Evolutionary conservation across 805 yeast species (phyloP), one percentile per base, ranked within the genome.

Genomic region (Wickerhamomyces rabaulensis): DNA sequence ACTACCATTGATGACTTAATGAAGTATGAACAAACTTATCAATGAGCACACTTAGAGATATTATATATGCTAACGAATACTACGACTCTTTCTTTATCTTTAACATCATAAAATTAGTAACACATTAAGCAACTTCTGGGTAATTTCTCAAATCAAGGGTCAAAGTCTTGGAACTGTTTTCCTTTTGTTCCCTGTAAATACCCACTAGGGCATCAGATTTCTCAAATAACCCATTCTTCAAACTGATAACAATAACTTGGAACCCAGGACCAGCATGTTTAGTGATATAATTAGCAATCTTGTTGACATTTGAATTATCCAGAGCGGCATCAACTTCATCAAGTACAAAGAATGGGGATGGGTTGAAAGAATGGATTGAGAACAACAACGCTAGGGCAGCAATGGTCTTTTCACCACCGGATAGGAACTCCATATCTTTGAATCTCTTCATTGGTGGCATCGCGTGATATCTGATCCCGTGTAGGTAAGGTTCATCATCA

Each of bases 251-350:
- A 63, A 94, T 89, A 57, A 92, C 89, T 61, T 94, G 99, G 63
- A 88, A 80, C 39, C 79, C 75, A 2, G 89, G 85, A 22, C 88
- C 84, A 2, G 92, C 82, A 55, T 85, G 82, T 50, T 76, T 78
- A 43, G 75, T 75, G 50, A 94, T 88, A 61, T 91, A 94, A 49
- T 80, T 81, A n/a, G 97, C 97, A 48, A 94, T 82, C 58, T 80
- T 80, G 45, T 79, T 79, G 21, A 94, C 97, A 59, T 94, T 94
- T 21, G 88, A 80, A 49, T 87, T 83, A 65, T 94, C 99, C 49
- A 94, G 75, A 0, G 98, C 98, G 0, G 99, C 98, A 68, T 94
- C 99, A n/a, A 94, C 90, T 66, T 94, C 99, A 64, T 94, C 99
- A 39, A 94, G 70, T 0, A 94, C 96, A 62, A 94, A 92, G 62